Evolutionary conservation across 345 rosid genomes (phyloP).

Genomic region (Salix koriyanagi): DNA sequence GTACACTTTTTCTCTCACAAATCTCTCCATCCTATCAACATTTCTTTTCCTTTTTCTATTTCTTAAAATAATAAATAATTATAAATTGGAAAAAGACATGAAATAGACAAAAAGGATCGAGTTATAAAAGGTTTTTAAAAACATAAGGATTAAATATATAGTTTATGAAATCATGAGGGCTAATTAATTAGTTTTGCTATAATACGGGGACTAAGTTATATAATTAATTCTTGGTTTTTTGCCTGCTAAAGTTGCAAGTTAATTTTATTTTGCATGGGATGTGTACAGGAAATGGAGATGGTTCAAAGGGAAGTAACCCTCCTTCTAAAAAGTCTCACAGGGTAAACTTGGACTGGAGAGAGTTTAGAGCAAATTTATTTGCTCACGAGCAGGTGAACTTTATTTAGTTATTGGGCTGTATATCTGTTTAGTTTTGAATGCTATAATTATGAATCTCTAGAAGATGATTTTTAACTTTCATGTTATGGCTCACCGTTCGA

Average conservation of each 20-base stretch:
- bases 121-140: too few species aligned
- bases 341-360: slow-evolving; percentile 71
- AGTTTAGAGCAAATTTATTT: slow-evolving; percentile 76
- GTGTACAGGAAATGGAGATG: slow-evolving; percentile 50
- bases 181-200: too few species aligned
- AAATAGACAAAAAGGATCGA: too few species aligned
- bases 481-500: not conserved
- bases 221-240: not conserved
- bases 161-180: too few species aligned
- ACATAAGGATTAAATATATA: too few species aligned
- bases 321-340: slow-evolving; percentile 51
- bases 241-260: not conserved
- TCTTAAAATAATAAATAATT: too few species aligned
- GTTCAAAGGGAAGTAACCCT: slow-evolving; percentile 49
- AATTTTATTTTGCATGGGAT: not conserved
- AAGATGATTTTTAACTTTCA: not conserved
- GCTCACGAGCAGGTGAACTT: slow-evolving; percentile 66
- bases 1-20: too few species aligned
- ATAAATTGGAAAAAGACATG: too few species aligned
- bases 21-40: too few species aligned
- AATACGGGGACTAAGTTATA: not conserved
- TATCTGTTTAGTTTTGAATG: not conserved
- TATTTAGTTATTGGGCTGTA: not conserved
- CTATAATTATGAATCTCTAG: not conserved
- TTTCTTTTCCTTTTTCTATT: too few species aligned